Evolutionary conservation across 208 protist genomes (phyloP).

Genomic region (Leishmania martiniquensis): DNA sequence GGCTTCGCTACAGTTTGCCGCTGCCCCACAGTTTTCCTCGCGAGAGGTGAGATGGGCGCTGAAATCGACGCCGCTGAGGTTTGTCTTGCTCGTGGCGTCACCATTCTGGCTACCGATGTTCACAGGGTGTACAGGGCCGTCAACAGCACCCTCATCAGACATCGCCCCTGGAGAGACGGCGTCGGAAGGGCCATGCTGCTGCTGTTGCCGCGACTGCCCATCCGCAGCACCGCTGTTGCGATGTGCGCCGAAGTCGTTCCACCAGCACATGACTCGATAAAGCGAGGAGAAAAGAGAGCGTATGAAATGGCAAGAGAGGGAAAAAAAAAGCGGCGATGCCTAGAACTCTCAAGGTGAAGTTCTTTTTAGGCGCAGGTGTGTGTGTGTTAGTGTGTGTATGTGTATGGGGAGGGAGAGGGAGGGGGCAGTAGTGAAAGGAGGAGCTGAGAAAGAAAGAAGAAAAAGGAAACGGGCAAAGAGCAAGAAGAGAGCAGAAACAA

Average conservation of each 20-base stretch:
- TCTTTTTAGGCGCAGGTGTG: not conserved
- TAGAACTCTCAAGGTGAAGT: not conserved
- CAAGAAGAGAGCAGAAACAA: not conserved
- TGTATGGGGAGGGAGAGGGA: too few relatives aligned
- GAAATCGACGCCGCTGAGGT: not conserved
- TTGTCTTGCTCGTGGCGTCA: not conserved
- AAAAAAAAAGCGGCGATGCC: not conserved
- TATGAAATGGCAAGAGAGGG: not conserved
- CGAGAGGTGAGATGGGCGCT: not conserved
- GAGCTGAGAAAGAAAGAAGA: not conserved
- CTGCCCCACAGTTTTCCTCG: conserved; percentile 12
- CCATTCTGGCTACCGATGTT: not conserved
- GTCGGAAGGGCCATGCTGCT: not conserved
- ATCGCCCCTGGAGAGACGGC: conserved; percentile 1
- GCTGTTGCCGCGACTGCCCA: not conserved
- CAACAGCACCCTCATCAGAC: not conserved
- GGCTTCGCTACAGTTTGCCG: conserved; percentile 7
- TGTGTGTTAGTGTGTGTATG: too few relatives aligned
- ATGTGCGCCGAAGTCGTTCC: conserved; percentile 33
- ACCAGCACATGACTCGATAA: conserved; percentile 28
- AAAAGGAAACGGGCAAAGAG: conserved; percentile 2
- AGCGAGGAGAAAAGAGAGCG: too few relatives aligned
- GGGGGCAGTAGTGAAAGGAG: not conserved
- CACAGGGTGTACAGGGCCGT: not conserved
- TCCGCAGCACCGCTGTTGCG: conserved; percentile 15